Evolutionary conservation across 2,329 filamentous ascomycete genomes (phyloP).

Genomic region (Colletotrichum spaethianum): DNA sequence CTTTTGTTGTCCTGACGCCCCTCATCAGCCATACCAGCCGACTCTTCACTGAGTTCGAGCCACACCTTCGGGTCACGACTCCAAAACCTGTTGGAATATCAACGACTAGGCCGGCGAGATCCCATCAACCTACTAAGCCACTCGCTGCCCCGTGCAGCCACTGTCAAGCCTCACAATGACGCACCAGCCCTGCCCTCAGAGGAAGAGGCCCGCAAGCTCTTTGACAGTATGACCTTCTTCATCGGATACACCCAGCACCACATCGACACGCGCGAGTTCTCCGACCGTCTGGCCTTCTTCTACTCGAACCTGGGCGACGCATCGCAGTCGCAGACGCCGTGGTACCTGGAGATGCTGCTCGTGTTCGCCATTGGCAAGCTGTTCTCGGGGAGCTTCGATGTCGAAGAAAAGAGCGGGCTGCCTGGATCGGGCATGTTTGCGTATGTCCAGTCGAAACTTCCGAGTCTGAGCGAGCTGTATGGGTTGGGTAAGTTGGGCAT

Average conservation of each 20-base stretch:
- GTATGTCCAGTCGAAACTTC: conserved; percentile 18
- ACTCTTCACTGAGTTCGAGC: conserved; percentile 40
- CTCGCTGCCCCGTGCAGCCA: neutral
- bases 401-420: conserved; percentile 1
- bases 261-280: conserved; percentile 44
- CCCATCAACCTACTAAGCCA: neutral
- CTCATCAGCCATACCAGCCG: conserved; percentile 40
- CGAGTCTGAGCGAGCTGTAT: conserved; percentile 22
- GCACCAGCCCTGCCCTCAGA: conserved; percentile 37
- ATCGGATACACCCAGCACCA: conserved; percentile 46
- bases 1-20: neutral
- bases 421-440: conserved; percentile 27
- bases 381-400: conserved; percentile 22
- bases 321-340: conserved; percentile 14
- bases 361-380: conserved; percentile 40
- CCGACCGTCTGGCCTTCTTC: conserved; percentile 35
- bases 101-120: conserved; percentile 31
- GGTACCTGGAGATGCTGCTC: conserved; percentile 35
- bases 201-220: conserved; percentile 40
- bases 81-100: conserved; percentile 41
- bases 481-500: conserved; percentile 29
- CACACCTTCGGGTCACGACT: conserved; percentile 43
- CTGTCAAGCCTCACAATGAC: conserved; percentile 2
- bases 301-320: conserved; percentile 16
- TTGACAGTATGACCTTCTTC: conserved; percentile 44